A percentile compares a stretch with the other conserved stretches of the same genome.
phyloP scores from a whole-genome alignment of 177 flowering plant genomes.

The Telopea speciosissima region DNA sequence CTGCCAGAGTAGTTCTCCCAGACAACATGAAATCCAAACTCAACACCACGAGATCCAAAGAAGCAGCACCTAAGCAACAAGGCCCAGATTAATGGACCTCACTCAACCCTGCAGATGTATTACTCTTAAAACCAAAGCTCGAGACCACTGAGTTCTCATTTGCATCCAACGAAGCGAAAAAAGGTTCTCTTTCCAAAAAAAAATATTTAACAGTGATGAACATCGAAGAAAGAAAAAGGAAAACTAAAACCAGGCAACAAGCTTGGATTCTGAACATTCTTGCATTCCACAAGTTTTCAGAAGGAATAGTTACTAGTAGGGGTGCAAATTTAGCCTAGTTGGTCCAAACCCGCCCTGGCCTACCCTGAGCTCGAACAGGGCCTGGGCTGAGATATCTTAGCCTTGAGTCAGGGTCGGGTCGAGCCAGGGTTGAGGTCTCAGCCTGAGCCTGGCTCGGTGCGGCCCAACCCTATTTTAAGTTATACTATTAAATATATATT shows the following conservation, averaged over 20 bases:
- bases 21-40: slow-evolving; percentile 14
- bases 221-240: slow-evolving; percentile 12
- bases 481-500: too few species aligned
- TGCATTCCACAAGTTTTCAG: slow-evolving; percentile 13
- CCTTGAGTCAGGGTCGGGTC: too few species aligned
- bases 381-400: too few species aligned
- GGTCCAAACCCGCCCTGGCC: too few species aligned
- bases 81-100: slow-evolving; percentile 1
- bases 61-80: slow-evolving; percentile 1
- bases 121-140: not conserved
- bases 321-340: too few species aligned
- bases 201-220: slow-evolving; percentile 13
- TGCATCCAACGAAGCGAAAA: not conserved
- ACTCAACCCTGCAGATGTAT: slow-evolving; percentile 6
- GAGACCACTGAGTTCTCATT: slow-evolving; percentile 3
- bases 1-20: too few species aligned
- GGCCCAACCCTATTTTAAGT: too few species aligned
- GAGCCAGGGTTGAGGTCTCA: too few species aligned
- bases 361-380: too few species aligned
- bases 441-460: too few species aligned
- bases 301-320: slow-evolving; percentile 8
- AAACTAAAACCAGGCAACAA: slow-evolving; percentile 20
- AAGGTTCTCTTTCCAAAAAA: slow-evolving; percentile 25
- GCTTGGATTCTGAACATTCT: slow-evolving; percentile 35
- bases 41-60: not conserved